Evolutionary conservation across 2,329 filamentous ascomycete species (phyloP).

Genomic region (Penicillium polonicum): DNA sequence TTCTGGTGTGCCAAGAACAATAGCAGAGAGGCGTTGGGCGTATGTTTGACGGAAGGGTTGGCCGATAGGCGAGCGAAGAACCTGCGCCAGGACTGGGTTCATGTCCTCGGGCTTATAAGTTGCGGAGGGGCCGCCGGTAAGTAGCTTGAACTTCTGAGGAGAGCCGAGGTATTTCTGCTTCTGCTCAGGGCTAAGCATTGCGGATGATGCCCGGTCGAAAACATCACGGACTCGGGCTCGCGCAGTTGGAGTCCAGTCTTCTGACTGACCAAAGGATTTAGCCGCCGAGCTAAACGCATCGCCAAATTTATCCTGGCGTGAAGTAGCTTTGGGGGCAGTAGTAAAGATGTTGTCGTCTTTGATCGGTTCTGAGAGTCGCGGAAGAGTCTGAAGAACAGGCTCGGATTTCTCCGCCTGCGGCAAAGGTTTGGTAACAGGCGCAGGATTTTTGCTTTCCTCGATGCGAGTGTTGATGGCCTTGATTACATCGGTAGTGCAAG

Average conservation of each 20-base stretch:
- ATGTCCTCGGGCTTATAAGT: constrained; percentile 50
- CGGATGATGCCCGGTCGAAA: constrained; percentile 41
- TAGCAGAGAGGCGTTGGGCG: constrained; percentile 60
- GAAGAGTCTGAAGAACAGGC: constrained; percentile 47
- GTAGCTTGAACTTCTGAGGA: constrained; percentile 39
- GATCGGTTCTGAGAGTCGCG: constrained; percentile 50
- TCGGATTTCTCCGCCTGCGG: constrained; percentile 46
- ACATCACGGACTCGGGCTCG: constrained; percentile 39
- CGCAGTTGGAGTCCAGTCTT: constrained; percentile 46
- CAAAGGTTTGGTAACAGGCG: constrained; percentile 30
- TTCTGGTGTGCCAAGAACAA: constrained; percentile 72
- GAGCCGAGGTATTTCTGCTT: constrained; percentile 40
- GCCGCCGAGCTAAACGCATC: constrained; percentile 46
- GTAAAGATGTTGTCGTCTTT: constrained; percentile 51
- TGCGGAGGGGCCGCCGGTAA: constrained; percentile 31
- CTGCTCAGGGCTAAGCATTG: constrained; percentile 41
- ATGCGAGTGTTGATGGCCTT: constrained; percentile 67
- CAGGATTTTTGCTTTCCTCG: constrained; percentile 56
- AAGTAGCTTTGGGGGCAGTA: constrained; percentile 38
- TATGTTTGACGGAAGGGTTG: constrained; percentile 70
- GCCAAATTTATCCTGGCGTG: constrained; percentile 38
- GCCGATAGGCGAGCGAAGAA: constrained; percentile 58
- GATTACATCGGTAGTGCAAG: constrained; percentile 67
- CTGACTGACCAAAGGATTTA: constrained; percentile 47
- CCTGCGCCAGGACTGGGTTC: constrained; percentile 48